A percentile compares a stretch with the other conserved stretches of the same genome.
Conservation (phyloP, 345 rosid genomes). For the Geranium rotundifolium region DNA sequence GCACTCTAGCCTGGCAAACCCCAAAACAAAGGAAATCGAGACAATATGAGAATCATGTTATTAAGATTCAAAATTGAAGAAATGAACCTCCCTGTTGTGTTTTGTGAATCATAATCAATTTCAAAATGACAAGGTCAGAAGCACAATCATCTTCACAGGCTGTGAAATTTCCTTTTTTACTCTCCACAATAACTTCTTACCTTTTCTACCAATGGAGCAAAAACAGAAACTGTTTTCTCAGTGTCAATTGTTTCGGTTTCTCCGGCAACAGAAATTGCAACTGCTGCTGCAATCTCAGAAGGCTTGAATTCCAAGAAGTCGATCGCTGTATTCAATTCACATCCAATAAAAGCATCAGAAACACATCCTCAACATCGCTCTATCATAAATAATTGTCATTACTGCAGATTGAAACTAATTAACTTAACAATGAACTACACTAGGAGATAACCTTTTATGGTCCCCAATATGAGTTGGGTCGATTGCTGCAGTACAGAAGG, state of each 20-base stretch:
- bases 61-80: no score
- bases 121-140: no score
- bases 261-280: constrained; percentile 34
- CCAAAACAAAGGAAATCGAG: not conserved
- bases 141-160: no score
- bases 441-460: constrained; percentile 32
- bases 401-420: not conserved
- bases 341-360: constrained; percentile 28
- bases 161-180: not conserved
- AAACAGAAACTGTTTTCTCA: constrained; percentile 35
- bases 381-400: not conserved
- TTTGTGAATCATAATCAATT: no score
- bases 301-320: constrained; percentile 65
- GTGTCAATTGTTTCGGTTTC: constrained; percentile 31
- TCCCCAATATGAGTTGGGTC: constrained; percentile 34
- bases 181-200: constrained; percentile 13
- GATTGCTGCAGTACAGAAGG: constrained; percentile 29
- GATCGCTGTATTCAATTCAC: constrained; percentile 49
- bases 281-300: constrained; percentile 73
- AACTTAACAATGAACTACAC: not conserved
- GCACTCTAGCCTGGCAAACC: constrained; percentile 38
- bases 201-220: constrained; percentile 35
- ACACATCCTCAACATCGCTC: constrained; percentile 1
- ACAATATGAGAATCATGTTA: no score
- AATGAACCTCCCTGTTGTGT: not conserved